Conservation (phyloP, 371 early-diverging fungal genomes). For the Synchytrium microbalum region DNA sequence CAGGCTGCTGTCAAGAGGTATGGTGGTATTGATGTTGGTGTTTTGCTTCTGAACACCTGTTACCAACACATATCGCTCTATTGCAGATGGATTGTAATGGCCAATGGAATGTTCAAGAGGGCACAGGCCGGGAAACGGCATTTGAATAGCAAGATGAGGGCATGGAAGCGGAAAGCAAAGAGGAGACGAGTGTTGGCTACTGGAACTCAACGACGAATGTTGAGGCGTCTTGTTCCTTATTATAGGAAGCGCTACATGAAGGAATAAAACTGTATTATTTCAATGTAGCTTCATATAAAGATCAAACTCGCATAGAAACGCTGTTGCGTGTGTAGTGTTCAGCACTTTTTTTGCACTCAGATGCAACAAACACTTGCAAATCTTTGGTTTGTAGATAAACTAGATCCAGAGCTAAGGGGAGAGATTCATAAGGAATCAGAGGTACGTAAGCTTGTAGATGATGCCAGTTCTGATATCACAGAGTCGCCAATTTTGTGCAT, state of each 20-base stretch:
- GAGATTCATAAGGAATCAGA: too few relatives aligned
- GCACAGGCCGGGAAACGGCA: constrained; percentile 29
- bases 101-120: constrained; percentile 33
- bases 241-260: constrained; percentile 35
- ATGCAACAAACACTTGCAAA: too few relatives aligned
- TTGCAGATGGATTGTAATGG: constrained; percentile 35
- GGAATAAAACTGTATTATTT: constrained; percentile 8
- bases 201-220: constrained; percentile 24
- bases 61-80: constrained; percentile 4
- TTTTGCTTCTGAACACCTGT: constrained; percentile 7
- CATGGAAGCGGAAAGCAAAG: constrained; percentile 29
- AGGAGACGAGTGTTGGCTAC: constrained; percentile 27
- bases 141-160: constrained; percentile 35
- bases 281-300: too few relatives aligned
- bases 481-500: too few relatives aligned
- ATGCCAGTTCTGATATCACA: too few relatives aligned
- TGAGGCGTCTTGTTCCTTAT: constrained; percentile 37
- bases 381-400: too few relatives aligned
- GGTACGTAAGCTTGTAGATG: too few relatives aligned
- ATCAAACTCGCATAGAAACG: too few relatives aligned
- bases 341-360: too few relatives aligned
- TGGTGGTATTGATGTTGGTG: not conserved
- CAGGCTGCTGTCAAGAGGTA: constrained; percentile 35
- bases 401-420: too few relatives aligned
- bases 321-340: too few relatives aligned